Evolutionary conservation across 2,329 filamentous ascomycete genomes (phyloP).

Genomic region (Diaporthe ilicicola): DNA sequence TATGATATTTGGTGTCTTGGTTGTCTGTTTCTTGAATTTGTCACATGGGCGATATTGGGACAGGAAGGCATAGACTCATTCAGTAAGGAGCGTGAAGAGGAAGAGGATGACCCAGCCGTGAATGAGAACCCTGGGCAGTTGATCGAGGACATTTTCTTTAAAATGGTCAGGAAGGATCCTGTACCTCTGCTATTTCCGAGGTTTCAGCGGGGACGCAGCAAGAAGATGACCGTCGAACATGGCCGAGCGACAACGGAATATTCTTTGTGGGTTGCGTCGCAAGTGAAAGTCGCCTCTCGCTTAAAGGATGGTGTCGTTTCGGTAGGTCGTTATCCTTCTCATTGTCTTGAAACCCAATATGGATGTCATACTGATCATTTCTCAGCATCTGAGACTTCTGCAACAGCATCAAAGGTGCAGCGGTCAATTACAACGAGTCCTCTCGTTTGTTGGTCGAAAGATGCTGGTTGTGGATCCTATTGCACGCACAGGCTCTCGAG

Average conservation of each 20-base stretch:
- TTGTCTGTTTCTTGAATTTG: background rate
- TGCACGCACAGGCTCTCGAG: background rate
- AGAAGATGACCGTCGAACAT: too few species aligned
- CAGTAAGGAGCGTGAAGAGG: fast-evolving
- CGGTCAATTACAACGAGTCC: background rate
- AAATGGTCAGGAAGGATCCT: background rate
- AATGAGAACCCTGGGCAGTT: background rate
- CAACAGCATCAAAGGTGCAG: background rate
- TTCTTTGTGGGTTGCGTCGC: background rate
- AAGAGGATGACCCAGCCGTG: background rate
- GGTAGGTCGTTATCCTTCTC: background rate
- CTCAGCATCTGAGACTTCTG: background rate
- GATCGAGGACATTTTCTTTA: background rate
- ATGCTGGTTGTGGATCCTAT: background rate
- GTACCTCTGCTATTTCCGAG: background rate
- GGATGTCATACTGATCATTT: background rate
- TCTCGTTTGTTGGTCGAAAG: background rate
- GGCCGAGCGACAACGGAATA: background rate
- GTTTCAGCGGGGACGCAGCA: background rate
- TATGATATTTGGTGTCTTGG: constrained; percentile 21
- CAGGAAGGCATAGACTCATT: background rate
- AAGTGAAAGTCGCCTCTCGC: background rate
- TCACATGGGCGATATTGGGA: background rate
- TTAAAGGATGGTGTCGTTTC: background rate
- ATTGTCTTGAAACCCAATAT: background rate